A percentile compares a stretch with the other conserved stretches of the same genome.
These are phyloP conservation scores for Cystobasidium sp. DNA, from an alignment of 1,284 basidiomycete genomes.

Conservation along the genomic window DNA sequence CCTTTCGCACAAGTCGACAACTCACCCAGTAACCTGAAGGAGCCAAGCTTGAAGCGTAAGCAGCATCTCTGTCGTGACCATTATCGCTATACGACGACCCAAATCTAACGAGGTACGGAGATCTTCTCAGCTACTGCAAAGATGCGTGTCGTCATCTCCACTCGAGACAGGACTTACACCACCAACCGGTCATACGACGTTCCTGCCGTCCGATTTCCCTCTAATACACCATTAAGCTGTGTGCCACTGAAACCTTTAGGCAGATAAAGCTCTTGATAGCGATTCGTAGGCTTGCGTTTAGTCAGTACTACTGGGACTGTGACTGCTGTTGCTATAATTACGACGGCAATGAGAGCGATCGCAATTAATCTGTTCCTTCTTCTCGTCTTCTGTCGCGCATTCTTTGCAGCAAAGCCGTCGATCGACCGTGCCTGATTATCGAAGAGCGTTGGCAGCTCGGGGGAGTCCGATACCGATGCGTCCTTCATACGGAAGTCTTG, in stretches of 20 bases:
- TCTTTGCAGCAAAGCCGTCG: too few species aligned
- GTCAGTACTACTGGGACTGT: too few species aligned
- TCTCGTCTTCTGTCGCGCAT: too few species aligned
- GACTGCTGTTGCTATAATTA: too few species aligned
- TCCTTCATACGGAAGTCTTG: too few species aligned
- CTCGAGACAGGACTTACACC: constrained; percentile 7
- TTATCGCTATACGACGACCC: constrained; percentile 41
- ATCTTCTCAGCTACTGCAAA: too few species aligned
- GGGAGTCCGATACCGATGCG: too few species aligned
- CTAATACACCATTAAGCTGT: constrained; percentile 20
- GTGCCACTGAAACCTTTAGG: constrained; percentile 24
- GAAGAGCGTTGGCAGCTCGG: too few species aligned
- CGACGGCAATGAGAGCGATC: too few species aligned
- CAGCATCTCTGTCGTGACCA: constrained; percentile 13
- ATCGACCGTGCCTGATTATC: too few species aligned
- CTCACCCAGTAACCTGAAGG: constrained; percentile 24
- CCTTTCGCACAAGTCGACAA: neutral
- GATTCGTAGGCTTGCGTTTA: neutral
- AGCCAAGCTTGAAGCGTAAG: constrained; percentile 13
- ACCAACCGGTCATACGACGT: constrained; percentile 22
- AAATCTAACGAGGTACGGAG: constrained; percentile 1
- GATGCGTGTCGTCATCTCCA: neutral
- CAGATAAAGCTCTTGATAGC: constrained; percentile 26
- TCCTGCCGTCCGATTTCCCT: neutral
- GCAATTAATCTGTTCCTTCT: too few species aligned